Percentiles rank a stretch among this genome's conserved stretches.
Evolutionary conservation across 805 yeast genomes (phyloP).

Genomic region (Clavispora phyllophila): DNA sequence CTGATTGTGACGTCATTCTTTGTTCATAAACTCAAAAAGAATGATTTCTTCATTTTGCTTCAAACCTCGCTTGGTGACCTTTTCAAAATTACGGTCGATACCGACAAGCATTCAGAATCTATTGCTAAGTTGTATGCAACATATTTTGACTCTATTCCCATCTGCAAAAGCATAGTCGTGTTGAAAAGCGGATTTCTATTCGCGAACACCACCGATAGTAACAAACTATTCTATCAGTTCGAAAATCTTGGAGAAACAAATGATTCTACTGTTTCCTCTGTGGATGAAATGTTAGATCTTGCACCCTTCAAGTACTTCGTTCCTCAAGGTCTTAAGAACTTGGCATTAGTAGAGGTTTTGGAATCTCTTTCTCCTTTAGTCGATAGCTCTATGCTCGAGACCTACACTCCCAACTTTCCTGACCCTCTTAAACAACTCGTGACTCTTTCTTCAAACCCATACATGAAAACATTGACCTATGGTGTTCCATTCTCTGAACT

Average conservation of each 20-base stretch:
- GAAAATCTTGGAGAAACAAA: conserved; percentile 64
- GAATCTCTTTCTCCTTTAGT: conserved; percentile 50
- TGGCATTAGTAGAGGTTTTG: conserved; percentile 51
- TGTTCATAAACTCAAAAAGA: conserved; percentile 59
- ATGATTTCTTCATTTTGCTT: conserved; percentile 57
- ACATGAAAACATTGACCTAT: conserved; percentile 45
- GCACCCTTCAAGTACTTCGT: conserved; percentile 12
- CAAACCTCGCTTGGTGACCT: conserved; percentile 74
- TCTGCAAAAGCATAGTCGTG: conserved; percentile 50
- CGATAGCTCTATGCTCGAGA: conserved; percentile 20
- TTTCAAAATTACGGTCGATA: conserved; percentile 52
- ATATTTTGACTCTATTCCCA: conserved; percentile 75
- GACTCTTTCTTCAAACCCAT: conserved; percentile 37
- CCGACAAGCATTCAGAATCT: conserved; percentile 41
- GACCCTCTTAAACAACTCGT: conserved; percentile 20
- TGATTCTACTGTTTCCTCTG: conserved; percentile 14
- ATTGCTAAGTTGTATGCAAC: conserved; percentile 44
- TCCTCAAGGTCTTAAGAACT: conserved; percentile 44
- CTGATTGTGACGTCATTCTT: conserved; percentile 48
- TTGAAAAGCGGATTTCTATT: conserved; percentile 73
- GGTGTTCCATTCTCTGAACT: conserved; percentile 59
- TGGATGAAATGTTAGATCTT: neutral
- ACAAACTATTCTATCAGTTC: conserved; percentile 72
- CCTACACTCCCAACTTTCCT: conserved; percentile 6
- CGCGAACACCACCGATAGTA: conserved; percentile 58